A percentile compares a stretch with the other conserved stretches of the same genome.
These are phyloP conservation scores for Pyronema omphalodes DNA, from an alignment of 495 filamentous ascomycete genomes.

Conservation along the genomic window DNA sequence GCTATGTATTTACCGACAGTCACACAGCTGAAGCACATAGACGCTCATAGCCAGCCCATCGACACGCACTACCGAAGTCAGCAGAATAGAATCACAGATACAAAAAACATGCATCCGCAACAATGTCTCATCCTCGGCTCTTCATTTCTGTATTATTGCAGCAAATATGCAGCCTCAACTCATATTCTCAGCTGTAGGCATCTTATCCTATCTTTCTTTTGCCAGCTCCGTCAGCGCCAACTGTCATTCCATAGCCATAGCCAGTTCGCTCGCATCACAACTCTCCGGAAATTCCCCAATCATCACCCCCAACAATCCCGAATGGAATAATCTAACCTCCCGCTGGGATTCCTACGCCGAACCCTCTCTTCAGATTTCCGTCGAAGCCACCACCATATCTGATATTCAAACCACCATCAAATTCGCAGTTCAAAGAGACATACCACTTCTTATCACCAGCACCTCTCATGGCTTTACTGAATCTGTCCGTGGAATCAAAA, in stretches of 20 bases:
- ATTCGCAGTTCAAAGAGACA: background rate
- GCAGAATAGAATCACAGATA: too few species aligned
- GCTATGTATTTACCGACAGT: too few species aligned
- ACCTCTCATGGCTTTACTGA: background rate
- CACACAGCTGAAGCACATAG: too few species aligned
- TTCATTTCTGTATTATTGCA: too few species aligned
- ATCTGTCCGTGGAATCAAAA: background rate
- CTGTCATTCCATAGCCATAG: background rate
- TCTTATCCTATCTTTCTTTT: background rate
- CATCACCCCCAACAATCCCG: background rate
- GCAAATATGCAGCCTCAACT: too few species aligned
- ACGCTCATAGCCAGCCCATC: too few species aligned
- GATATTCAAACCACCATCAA: background rate
- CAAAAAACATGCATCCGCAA: too few species aligned
- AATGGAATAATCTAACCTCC: background rate
- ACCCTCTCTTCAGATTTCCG: background rate
- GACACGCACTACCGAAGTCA: too few species aligned
- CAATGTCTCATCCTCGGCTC: too few species aligned
- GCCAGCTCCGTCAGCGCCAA: background rate
- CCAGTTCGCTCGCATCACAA: background rate
- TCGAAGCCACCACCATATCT: background rate
- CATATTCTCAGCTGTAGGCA: too few species aligned
- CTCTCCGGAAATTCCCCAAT: background rate
- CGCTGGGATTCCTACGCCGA: background rate
- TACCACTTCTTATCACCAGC: conserved; percentile 20